Conservation (phyloP, 2,329 filamentous ascomycete genomes). For the Rachicladosporium sp. region DNA sequence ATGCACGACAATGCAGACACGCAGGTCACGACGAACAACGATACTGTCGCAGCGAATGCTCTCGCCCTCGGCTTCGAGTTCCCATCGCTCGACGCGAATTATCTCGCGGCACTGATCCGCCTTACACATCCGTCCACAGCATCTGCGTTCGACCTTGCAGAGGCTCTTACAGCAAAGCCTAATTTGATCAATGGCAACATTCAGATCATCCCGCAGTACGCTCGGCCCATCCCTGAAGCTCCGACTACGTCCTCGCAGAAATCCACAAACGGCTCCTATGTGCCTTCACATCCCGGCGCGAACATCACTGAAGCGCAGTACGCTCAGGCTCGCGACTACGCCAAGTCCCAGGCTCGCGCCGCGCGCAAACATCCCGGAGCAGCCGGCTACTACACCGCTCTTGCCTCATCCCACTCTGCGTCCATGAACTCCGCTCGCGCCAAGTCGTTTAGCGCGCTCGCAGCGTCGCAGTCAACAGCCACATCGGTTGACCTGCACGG, state of each 20-base stretch:
- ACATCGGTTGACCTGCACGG: slow-evolving; percentile 68
- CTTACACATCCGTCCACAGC: slow-evolving; percentile 46
- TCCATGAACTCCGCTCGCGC: slow-evolving; percentile 47
- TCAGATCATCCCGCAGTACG: slow-evolving; percentile 37
- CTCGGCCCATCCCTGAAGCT: slow-evolving; percentile 23
- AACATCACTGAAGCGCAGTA: slow-evolving; percentile 16
- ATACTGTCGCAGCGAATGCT: slow-evolving; percentile 36
- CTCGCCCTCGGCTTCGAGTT: slow-evolving; percentile 44
- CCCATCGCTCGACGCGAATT: slow-evolving; percentile 35
- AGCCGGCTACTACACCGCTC: slow-evolving; percentile 61
- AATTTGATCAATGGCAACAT: slow-evolving; percentile 27
- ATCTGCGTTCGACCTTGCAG: slow-evolving; percentile 48
- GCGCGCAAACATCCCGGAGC: slow-evolving; percentile 61
- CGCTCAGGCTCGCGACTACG: slow-evolving; percentile 35
- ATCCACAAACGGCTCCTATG: slow-evolving; percentile 1
- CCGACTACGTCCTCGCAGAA: slow-evolving; percentile 6
- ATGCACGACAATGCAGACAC: slow-evolving; percentile 26
- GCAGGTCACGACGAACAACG: slow-evolving; percentile 27
- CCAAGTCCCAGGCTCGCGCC: slow-evolving; percentile 45
- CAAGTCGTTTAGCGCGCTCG: slow-evolving; percentile 56
- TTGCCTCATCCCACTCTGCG: slow-evolving; percentile 52
- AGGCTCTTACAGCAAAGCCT: slow-evolving; percentile 33
- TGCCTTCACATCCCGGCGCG: too few relatives aligned
- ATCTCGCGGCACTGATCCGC: slow-evolving; percentile 42
- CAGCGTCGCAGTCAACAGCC: slow-evolving; percentile 49